Evolutionary conservation across 2,329 filamentous ascomycete genomes (phyloP).

Genomic region (Fusarium sp.): DNA sequence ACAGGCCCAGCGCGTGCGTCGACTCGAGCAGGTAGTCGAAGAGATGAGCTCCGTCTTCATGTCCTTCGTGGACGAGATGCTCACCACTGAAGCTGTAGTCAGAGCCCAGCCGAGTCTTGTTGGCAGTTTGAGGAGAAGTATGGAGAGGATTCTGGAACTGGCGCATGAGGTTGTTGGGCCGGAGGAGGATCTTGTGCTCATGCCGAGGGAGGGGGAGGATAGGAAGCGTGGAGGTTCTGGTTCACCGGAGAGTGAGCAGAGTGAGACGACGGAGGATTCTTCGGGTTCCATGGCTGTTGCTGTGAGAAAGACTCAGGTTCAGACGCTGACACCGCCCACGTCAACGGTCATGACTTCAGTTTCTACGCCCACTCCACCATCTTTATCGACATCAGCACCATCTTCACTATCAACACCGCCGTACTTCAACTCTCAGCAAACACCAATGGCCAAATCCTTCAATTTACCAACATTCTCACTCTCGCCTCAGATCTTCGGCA

Average conservation of each 20-base stretch:
- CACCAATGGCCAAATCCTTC: conserved; percentile 8
- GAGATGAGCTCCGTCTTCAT: conserved; percentile 46
- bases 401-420: conserved; percentile 2
- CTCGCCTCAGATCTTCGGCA: conserved; percentile 39
- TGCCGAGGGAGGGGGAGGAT: conserved; percentile 3
- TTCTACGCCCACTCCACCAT: neutral
- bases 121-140: conserved; percentile 30
- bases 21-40: conserved; percentile 44
- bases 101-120: conserved; percentile 33
- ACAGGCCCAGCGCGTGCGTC: conserved; percentile 40
- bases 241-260: conserved; percentile 17
- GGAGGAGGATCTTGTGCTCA: conserved; percentile 32
- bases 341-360: neutral
- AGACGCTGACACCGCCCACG: neutral
- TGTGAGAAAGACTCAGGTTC: conserved; percentile 1
- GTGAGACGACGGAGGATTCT: conserved; percentile 17
- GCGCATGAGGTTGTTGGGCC: conserved; percentile 43
- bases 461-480: conserved; percentile 11
- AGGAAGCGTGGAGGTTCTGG: neutral
- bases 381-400: neutral
- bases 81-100: conserved; percentile 40
- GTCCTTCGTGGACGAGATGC: conserved; percentile 44
- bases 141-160: conserved; percentile 38
- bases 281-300: conserved; percentile 5
- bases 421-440: conserved; percentile 5